Evolutionary conservation across 1,284 basidiomycete species (phyloP).

Genomic region (Austroboletus niveus): DNA sequence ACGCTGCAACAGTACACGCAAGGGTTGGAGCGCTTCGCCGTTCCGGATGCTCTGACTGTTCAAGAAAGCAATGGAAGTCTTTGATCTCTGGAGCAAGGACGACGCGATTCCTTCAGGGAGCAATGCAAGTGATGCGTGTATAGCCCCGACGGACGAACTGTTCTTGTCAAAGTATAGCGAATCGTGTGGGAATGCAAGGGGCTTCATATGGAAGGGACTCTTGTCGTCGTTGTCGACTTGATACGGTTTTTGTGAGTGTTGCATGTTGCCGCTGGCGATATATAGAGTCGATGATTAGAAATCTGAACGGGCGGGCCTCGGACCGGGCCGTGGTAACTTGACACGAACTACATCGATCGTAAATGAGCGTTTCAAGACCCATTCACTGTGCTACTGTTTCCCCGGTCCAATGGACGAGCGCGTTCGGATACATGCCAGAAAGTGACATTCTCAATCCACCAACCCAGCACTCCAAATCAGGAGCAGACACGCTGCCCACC

Average conservation of each 20-base stretch:
- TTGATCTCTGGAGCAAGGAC: conserved; percentile 68
- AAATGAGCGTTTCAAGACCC: background rate
- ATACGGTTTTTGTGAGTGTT: background rate
- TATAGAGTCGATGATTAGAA: too few relatives aligned
- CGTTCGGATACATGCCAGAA: conserved; percentile 13
- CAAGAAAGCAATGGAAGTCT: conserved; percentile 65
- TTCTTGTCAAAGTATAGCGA: conserved; percentile 75
- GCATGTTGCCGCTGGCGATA: too few relatives aligned
- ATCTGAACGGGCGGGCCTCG: too few relatives aligned
- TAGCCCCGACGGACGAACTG: conserved; percentile 57
- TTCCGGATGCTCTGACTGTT: conserved; percentile 58
- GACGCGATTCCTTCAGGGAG: conserved; percentile 28
- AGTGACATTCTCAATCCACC: background rate
- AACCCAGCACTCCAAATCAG: too few relatives aligned
- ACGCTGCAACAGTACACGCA: conserved; percentile 49
- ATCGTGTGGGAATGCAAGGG: conserved; percentile 67
- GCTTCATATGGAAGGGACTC: conserved; percentile 73
- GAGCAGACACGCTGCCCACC: conserved; percentile 8
- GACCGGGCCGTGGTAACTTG: too few relatives aligned
- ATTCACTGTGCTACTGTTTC: background rate
- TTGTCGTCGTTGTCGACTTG: conserved; percentile 41
- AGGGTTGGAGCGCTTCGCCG: conserved; percentile 53
- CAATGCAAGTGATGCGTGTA: background rate
- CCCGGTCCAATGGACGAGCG: conserved; percentile 4
- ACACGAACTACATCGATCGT: background rate